phyloP scores from a whole-genome alignment of 73 alveolate species.

The Tetrahymena thermophila region DNA sequence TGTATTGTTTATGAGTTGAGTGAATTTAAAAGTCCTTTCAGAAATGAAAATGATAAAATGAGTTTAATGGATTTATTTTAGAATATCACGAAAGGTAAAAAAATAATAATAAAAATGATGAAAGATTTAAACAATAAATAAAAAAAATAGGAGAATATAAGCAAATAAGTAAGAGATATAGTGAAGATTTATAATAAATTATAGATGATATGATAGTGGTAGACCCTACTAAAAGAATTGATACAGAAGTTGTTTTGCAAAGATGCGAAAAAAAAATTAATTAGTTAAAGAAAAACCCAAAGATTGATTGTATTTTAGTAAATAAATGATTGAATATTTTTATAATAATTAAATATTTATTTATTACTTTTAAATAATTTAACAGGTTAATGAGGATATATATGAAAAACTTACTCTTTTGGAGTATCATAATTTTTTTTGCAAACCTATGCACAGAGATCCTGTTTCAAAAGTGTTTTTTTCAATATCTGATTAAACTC shows the following conservation, averaged over 20 bases:
- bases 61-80: constrained; percentile 84
- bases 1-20: constrained; percentile 92
- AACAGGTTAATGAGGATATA: constrained; percentile 86
- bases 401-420: constrained; percentile 83
- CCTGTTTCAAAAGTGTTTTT: constrained; percentile 55
- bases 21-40: constrained; percentile 80
- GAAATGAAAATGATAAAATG: constrained; percentile 76
- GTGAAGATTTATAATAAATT: constrained; percentile 57
- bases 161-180: constrained; percentile 53
- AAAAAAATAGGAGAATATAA: constrained; percentile 50
- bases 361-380: not conserved
- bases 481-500: constrained; percentile 64
- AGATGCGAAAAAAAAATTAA: constrained; percentile 5
- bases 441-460: constrained; percentile 50
- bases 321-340: constrained; percentile 2
- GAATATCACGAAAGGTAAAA: constrained; percentile 68
- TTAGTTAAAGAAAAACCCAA: constrained; percentile 47
- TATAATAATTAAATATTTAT: not conserved
- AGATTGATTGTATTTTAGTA: constrained; percentile 11
- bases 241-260: constrained; percentile 26
- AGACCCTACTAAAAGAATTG: constrained; percentile 87
- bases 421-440: constrained; percentile 76
- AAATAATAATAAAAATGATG: constrained; percentile 35
- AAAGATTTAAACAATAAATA: not conserved
- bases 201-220: constrained; percentile 75